A percentile compares a stretch with the other conserved stretches of the same genome.
These are phyloP conservation scores for Rhizopogon vesiculosus DNA, from an alignment of 768 basidiomycete genomes.

Conservation along the genomic window DNA sequence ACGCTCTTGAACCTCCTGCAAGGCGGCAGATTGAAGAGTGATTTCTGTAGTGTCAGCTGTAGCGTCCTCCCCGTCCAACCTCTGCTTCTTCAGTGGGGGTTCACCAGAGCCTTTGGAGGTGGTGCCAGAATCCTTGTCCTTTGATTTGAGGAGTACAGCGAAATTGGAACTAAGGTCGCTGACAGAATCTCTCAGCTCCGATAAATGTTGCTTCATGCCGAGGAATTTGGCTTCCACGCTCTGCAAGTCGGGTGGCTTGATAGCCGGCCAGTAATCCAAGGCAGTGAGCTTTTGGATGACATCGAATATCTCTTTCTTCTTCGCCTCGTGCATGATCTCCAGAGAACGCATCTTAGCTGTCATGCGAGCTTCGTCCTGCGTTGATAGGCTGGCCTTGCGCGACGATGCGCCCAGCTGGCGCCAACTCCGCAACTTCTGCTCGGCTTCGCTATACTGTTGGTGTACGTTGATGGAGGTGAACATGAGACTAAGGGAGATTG, in stretches of 20 bases:
- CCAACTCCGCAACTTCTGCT: constrained; percentile 27
- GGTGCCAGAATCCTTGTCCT: not conserved
- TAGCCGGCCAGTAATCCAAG: constrained; percentile 36
- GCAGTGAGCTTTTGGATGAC: constrained; percentile 26
- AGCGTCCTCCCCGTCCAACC: constrained; percentile 7
- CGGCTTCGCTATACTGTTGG: constrained; percentile 25
- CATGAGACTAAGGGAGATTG: constrained; percentile 26
- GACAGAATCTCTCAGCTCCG: constrained; percentile 22
- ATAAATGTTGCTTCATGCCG: constrained; percentile 24
- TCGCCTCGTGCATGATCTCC: constrained; percentile 20
- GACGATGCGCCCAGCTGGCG: constrained; percentile 20
- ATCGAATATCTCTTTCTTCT: constrained; percentile 29
- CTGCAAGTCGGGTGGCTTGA: constrained; percentile 20
- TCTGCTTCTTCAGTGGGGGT: constrained; percentile 12
- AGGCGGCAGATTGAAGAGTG: constrained; percentile 8
- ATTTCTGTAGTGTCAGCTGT: not conserved
- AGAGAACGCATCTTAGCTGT: constrained; percentile 16
- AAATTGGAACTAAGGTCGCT: constrained; percentile 19
- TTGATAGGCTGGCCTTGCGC: constrained; percentile 17
- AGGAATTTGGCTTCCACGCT: constrained; percentile 13
- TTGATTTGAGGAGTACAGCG: constrained; percentile 17
- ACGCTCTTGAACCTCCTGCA: constrained; percentile 24
- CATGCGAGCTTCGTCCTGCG: constrained; percentile 19
- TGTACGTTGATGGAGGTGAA: constrained; percentile 30
- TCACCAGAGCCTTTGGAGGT: not conserved